phyloP scores from a whole-genome alignment of 257 asterid genomes.

The Asclepias syriaca region DNA sequence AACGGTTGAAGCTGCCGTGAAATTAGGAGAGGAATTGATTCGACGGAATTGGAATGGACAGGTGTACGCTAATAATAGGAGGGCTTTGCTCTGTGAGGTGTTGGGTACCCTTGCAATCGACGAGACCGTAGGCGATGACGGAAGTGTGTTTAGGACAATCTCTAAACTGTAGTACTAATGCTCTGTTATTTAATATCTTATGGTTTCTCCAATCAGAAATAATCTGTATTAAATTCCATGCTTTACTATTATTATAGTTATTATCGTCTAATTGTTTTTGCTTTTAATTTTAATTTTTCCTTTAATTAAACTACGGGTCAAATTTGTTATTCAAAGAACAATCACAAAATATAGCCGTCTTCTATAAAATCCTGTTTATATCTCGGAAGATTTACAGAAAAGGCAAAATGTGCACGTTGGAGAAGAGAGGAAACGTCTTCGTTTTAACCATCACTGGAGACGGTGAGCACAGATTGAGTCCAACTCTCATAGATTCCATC shows the following conservation, averaged over 20 bases:
- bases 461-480: conserved; percentile 61
- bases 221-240: too few relatives aligned
- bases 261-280: too few relatives aligned
- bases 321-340: neutral
- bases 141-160: conserved; percentile 16
- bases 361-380: neutral
- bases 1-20: conserved; percentile 47
- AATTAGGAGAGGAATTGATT: conserved; percentile 40
- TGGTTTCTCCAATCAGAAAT: too few relatives aligned
- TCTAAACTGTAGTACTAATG: conserved; percentile 30
- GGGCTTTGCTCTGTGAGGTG: conserved; percentile 28
- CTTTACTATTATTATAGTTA: too few relatives aligned
- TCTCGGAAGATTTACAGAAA: neutral
- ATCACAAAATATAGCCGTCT: neutral
- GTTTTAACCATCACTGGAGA: conserved; percentile 53
- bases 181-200: too few relatives aligned
- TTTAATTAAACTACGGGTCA: too few relatives aligned
- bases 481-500: conserved; percentile 48
- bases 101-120: conserved; percentile 31
- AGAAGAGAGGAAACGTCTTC: conserved; percentile 47
- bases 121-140: conserved; percentile 40
- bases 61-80: conserved; percentile 37
- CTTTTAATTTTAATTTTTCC: too few relatives aligned
- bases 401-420: conserved; percentile 36
- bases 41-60: conserved; percentile 46